Base-by-base conservation (phyloP, 306 rosid genomes). In the Acacia melanoxylon region DNA sequence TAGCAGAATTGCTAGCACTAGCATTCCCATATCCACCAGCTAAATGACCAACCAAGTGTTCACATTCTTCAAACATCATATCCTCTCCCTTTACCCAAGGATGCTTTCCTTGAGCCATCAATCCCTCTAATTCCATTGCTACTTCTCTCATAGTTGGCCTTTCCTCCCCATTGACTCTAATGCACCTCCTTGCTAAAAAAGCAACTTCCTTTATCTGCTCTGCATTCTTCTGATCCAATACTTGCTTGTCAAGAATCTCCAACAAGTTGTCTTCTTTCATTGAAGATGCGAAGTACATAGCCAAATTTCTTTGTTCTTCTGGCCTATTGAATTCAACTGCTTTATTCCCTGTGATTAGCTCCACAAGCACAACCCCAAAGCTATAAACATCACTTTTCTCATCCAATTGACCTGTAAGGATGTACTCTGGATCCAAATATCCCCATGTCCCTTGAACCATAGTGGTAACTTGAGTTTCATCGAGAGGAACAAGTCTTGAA, bases 91-190 rank as follows among this genome's bases (percentile, higher is more conserved):
- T 25, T 66, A n/a, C 75, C 58, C 13, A 80, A n/a, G 72, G 65
- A 40, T 81, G 58, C 16, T 65, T 81, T 41, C 42, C 37, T 45
- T 65, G 52, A 8, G 17, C 25, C 54, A 84, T 83, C 27, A 88
- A 35, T 25, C 85, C 76, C 44, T 88, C 87, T 13, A 88, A 52
- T 45, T 83, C 89, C 44, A 15, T 83, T 22, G 79, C 85, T 4
- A 88, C 85, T 49, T 88, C 86, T 61, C 68, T 86, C 83, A 86
- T 83, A 6, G 35, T 63, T 0, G 89, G 89, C 10, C 85, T 78
- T 58, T 88, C 89, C 25, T 86, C 89, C 73, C 83, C 89, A 12
- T 31, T 76, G 0, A 81, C 15, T 20, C 69, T 83, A 42, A 88
- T 56, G 19, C 91, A 86, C 74, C 20, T 76, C 45, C 51, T 78